Percentiles rank a stretch among this genome's conserved stretches.
Evolutionary conservation across 2,329 filamentous ascomycete species (phyloP).

Genomic region (Chrysosporium queenslandicum): DNA sequence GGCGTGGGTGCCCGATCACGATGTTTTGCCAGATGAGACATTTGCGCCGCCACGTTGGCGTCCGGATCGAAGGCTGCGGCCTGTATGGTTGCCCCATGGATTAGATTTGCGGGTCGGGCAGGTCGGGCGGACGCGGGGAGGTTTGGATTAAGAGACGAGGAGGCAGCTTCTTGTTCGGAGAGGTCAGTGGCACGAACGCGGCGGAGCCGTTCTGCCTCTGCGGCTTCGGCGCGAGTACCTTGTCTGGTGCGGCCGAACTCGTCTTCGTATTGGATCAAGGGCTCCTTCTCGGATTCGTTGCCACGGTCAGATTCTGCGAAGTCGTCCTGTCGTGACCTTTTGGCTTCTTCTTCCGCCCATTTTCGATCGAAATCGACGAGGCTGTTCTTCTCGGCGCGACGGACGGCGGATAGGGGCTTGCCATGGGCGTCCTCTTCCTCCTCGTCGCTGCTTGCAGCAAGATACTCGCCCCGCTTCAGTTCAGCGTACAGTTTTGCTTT

Average conservation of each 20-base stretch:
- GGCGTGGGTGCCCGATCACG: constrained; percentile 72
- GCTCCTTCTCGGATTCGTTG: constrained; percentile 39
- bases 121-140: constrained; percentile 27
- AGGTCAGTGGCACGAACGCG: constrained; percentile 3
- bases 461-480: constrained; percentile 80
- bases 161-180: constrained; percentile 18
- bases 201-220: constrained; percentile 43
- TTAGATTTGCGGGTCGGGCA: constrained; percentile 56
- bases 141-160: constrained; percentile 19
- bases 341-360: constrained; percentile 63
- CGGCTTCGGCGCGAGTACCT: constrained; percentile 60
- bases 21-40: constrained; percentile 68
- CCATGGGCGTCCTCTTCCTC: constrained; percentile 22
- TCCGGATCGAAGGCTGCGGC: constrained; percentile 71
- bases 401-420: constrained; percentile 15
- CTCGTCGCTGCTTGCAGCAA: constrained; percentile 39
- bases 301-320: constrained; percentile 25
- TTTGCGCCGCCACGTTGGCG: constrained; percentile 52
- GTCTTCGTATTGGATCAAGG: constrained; percentile 77
- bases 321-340: constrained; percentile 14
- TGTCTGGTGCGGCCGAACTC: constrained; percentile 78
- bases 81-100: constrained; percentile 80
- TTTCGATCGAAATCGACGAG: constrained; percentile 93
- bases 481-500: constrained; percentile 82
- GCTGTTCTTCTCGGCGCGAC: constrained; percentile 32